These are phyloP conservation scores for Alternaria viburni DNA, from an alignment of 2,329 filamentous ascomycete genomes.

Conservation along the genomic window DNA sequence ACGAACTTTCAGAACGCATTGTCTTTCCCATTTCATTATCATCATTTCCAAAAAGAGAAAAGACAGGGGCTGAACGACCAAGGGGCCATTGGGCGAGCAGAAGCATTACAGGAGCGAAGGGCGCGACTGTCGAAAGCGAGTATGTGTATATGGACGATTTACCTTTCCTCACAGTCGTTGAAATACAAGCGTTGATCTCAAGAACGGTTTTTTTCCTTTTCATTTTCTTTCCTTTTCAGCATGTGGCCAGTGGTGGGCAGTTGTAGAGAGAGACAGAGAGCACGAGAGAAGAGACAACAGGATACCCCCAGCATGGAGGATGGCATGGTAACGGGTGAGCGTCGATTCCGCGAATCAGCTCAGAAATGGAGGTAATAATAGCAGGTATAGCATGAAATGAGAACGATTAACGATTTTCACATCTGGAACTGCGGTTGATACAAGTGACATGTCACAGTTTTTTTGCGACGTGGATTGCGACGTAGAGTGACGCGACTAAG, in stretches of 20 bases:
- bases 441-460: not conserved
- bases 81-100: constrained; percentile 1
- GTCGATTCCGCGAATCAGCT: constrained; percentile 19
- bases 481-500: not conserved
- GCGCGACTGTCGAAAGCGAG: constrained; percentile 12
- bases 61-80: constrained; percentile 3
- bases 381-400: constrained; percentile 24
- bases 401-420: constrained; percentile 9
- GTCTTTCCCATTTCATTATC: constrained; percentile 12
- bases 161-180: constrained; percentile 43
- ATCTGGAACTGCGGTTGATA: not conserved
- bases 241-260: not conserved
- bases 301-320: constrained; percentile 18
- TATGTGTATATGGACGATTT: constrained; percentile 33
- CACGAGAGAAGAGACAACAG: constrained; percentile 6
- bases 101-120: constrained; percentile 10
- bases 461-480: not conserved
- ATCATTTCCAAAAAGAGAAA: not conserved
- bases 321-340: not conserved
- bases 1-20: constrained; percentile 1
- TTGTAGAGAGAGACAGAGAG: not conserved
- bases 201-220: constrained; percentile 18
- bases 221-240: not conserved
- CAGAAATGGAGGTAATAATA: constrained; percentile 13
- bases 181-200: constrained; percentile 46